Base-by-base conservation (phyloP, 2,329 filamentous ascomycete species). In the Clathrospora elynae region DNA sequence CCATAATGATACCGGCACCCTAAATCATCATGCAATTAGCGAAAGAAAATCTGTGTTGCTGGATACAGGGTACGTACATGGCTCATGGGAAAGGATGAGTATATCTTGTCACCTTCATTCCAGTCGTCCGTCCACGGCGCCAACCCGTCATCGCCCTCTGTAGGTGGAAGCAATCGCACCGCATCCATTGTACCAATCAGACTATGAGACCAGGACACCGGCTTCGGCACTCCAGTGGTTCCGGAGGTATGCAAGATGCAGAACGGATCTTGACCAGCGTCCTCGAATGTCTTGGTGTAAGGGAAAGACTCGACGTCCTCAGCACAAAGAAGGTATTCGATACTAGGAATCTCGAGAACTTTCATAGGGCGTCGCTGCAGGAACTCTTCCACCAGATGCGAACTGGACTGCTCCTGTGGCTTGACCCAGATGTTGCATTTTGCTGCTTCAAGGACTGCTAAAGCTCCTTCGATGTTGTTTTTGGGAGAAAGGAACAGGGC, bases 1-100 rank as follows among this genome's bases (percentile, higher is more conserved):
- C 48, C 70, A 74, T 73, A 11, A 75, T 67, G 4, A 73, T 67
- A 10, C 72, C 72, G 0, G 73, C 71, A 7, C 41, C 41, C n/a
- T n/a, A n/a, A n/a, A n/a, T n/a, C n/a, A n/a, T n/a, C n/a, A n/a
- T n/a, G n/a, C n/a, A n/a, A n/a, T n/a, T n/a, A n/a, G n/a, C n/a
- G n/a, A n/a, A n/a, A n/a, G n/a, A n/a, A n/a, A n/a, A n/a, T n/a
- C n/a, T n/a, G n/a, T n/a, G n/a, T n/a, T n/a, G n/a, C n/a, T n/a
- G n/a, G n/a, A n/a, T n/a, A n/a, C n/a, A n/a, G n/a, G n/a, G n/a
- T n/a, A n/a, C n/a, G n/a, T n/a, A n/a, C n/a, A 34, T 66, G 62
- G 18, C 65, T 66, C 67, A 72, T 70, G 2, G 70, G 68, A 22
- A 72, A 73, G 5, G 67, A 68, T 0, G 56, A 59, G 23, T 60